Evolutionary conservation across 352 stramenopile genomes (phyloP).

Genomic region (Phytophthora pistaciae): DNA sequence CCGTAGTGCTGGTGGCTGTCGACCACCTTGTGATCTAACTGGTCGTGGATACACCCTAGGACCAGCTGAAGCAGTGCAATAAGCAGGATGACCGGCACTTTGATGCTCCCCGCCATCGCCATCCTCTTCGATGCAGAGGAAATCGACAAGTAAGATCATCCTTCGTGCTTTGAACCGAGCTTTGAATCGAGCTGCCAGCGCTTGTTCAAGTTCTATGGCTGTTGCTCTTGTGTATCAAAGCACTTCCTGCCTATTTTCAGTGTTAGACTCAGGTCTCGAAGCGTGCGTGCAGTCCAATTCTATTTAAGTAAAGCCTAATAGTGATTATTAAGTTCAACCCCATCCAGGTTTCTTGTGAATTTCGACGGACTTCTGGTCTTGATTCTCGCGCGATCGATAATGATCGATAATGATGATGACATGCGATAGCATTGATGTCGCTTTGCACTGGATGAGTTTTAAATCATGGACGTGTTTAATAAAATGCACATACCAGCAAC

Average conservation of each 20-base stretch:
- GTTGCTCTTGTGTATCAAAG: background rate
- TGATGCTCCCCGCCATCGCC: slow-evolving; percentile 6
- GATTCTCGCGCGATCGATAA: too few species aligned
- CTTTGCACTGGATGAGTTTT: background rate
- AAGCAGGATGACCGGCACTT: slow-evolving; percentile 1
- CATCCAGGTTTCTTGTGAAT: background rate
- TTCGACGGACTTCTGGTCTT: too few species aligned
- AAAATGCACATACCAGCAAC: background rate
- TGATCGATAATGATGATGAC: too few species aligned
- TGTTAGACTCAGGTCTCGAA: slow-evolving; percentile 1
- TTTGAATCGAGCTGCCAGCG: background rate
- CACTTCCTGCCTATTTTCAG: slow-evolving; percentile 2
- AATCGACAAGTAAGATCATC: slow-evolving; percentile 31
- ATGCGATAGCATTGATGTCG: background rate
- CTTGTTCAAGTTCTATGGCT: background rate
- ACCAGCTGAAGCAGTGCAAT: slow-evolving; percentile 1
- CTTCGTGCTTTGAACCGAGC: slow-evolving; percentile 4
- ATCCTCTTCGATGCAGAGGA: background rate
- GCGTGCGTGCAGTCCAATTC: too few species aligned
- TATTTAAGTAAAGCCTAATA: background rate
- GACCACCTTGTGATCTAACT: slow-evolving; percentile 32
- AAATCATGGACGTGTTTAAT: background rate
- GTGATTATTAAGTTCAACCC: too few species aligned
- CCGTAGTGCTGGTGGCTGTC: slow-evolving; percentile 34
- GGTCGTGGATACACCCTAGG: slow-evolving; percentile 42